Conservation (phyloP, 768 basidiomycete species). For the Tulasnella sp. region DNA sequence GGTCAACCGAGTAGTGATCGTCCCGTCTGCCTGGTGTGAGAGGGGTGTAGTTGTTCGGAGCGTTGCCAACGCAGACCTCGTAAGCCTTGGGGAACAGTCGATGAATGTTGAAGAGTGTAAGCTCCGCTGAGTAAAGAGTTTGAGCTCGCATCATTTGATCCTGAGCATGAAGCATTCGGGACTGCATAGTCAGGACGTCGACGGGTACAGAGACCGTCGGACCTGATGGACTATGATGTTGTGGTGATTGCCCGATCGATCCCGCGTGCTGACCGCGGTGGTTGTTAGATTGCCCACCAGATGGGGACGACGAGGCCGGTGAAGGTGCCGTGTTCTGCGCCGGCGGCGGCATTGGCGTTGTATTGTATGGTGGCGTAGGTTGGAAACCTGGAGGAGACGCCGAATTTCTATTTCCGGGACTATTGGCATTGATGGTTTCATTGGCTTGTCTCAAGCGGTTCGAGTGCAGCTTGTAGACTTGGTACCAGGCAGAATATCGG, state of each 20-base stretch:
- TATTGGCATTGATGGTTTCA: not conserved
- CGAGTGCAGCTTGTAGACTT: conserved; percentile 9
- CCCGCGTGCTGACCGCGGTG: not conserved
- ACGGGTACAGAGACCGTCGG: conserved; percentile 11
- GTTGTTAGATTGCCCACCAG: conserved; percentile 8
- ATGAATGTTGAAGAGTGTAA: conserved; percentile 14
- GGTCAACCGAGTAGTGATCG: conserved; percentile 19
- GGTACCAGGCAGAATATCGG: conserved; percentile 21
- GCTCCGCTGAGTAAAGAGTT: not conserved
- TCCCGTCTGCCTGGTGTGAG: conserved; percentile 20
- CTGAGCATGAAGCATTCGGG: conserved; percentile 13
- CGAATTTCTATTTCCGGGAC: conserved; percentile 7
- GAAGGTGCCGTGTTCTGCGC: conserved; percentile 23
- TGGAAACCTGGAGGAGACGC: conserved; percentile 25
- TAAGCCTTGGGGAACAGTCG: conserved; percentile 20
- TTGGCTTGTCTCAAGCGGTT: conserved; percentile 14
- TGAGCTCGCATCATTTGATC: conserved; percentile 14
- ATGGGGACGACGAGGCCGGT: conserved; percentile 25
- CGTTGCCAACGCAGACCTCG: conserved; percentile 23
- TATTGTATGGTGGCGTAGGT: conserved; percentile 12
- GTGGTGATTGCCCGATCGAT: conserved; percentile 21
- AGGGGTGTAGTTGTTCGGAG: conserved; percentile 12
- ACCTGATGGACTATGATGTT: not conserved
- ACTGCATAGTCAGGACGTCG: conserved; percentile 11
- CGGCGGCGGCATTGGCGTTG: conserved; percentile 6